These are phyloP conservation scores for Cucurbita maxima DNA, from an alignment of 306 rosid species.

Conservation along the genomic window DNA sequence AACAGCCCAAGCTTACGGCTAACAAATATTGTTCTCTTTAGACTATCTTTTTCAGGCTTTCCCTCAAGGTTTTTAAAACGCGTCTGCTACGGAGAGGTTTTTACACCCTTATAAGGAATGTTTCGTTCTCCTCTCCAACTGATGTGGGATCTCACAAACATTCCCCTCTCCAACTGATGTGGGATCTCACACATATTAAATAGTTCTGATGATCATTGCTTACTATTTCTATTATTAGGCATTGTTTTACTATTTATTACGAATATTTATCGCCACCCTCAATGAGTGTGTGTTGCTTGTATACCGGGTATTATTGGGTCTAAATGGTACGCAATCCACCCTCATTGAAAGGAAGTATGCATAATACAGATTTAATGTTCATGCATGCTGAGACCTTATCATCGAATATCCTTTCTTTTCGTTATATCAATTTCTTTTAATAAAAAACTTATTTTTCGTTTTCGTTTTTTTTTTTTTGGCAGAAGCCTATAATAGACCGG, in stretches of 20 bases:
- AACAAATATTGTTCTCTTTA: too few relatives aligned
- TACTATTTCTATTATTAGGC: background rate
- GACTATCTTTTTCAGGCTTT: too few relatives aligned
- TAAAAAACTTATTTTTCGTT: background rate
- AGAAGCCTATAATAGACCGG: constrained; percentile 91
- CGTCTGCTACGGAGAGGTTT: too few relatives aligned
- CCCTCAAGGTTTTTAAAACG: too few relatives aligned
- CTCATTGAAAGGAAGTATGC: background rate
- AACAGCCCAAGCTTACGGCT: too few relatives aligned
- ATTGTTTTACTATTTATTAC: background rate
- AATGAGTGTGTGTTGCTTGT: background rate
- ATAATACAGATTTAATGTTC: background rate
- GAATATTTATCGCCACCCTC: background rate
- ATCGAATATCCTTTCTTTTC: background rate
- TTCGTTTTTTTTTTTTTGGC: constrained; percentile 10
- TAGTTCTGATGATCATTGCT: background rate
- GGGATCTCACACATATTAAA: background rate
- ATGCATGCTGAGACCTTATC: background rate
- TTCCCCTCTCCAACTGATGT: too few relatives aligned
- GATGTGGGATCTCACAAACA: too few relatives aligned
- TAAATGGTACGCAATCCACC: background rate
- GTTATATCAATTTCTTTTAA: background rate
- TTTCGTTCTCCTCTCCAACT: too few relatives aligned
- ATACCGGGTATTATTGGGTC: background rate
- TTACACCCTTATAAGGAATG: too few relatives aligned